Conservation (phyloP, 805 yeast genomes). For the Wickerhamomyces chaumierensis region DNA sequence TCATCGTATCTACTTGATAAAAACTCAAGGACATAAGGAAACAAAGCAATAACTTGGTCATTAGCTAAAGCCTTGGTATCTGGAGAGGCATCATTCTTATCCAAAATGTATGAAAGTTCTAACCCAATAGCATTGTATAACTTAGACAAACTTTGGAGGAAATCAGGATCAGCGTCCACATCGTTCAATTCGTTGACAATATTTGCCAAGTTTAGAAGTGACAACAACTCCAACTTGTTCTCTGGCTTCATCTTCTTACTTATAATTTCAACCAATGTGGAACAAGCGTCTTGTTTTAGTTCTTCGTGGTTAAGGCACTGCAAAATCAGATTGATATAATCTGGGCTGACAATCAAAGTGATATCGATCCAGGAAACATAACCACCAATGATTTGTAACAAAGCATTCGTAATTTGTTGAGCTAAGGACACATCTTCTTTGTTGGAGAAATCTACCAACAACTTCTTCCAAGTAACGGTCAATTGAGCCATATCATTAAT, state of each 20-base stretch:
- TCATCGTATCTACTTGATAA: slow-evolving; percentile 83
- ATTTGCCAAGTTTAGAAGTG: slow-evolving; percentile 54
- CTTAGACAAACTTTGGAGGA: slow-evolving; percentile 66
- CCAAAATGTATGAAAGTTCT: slow-evolving; percentile 65
- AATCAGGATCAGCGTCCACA: slow-evolving; percentile 45
- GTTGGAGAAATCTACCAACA: slow-evolving; percentile 27
- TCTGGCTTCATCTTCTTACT: slow-evolving; percentile 70
- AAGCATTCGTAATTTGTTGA: slow-evolving; percentile 41
- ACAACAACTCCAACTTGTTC: slow-evolving; percentile 51
- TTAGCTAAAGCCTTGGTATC: slow-evolving; percentile 26
- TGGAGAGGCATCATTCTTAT: slow-evolving; percentile 33
- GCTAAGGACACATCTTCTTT: slow-evolving; percentile 19
- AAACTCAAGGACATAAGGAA: slow-evolving; percentile 65
- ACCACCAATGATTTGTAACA: slow-evolving; percentile 62
- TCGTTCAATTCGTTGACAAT: slow-evolving; percentile 29
- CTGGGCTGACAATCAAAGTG: slow-evolving; percentile 13
- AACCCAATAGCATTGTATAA: slow-evolving; percentile 62
- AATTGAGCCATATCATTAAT: slow-evolving; percentile 58
- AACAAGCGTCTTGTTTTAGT: slow-evolving; percentile 18
- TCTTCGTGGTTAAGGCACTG: slow-evolving; percentile 40
- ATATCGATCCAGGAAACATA: slow-evolving; percentile 79
- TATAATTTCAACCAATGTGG: slow-evolving; percentile 50
- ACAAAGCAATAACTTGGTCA: slow-evolving; percentile 40
- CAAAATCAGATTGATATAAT: slow-evolving; percentile 32
- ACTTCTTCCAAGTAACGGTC: slow-evolving; percentile 56